Conservation (phyloP, 306 rosid species). For the Acmispon strigosus region DNA sequence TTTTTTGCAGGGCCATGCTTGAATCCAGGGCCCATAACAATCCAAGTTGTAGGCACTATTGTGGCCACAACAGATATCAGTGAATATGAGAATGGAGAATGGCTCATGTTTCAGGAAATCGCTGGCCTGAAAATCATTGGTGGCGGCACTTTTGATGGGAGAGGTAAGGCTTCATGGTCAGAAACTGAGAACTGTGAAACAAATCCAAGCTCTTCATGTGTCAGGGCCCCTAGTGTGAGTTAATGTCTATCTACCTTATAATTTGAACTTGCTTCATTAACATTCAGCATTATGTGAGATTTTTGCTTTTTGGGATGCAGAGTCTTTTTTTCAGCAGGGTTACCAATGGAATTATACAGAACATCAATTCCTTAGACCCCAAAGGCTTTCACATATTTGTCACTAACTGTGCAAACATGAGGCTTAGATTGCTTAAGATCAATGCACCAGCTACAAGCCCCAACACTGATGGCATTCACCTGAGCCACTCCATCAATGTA, state of each 20-base stretch:
- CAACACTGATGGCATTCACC: conserved; percentile 41
- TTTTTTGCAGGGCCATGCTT: conserved; percentile 67
- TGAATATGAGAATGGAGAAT: conserved; percentile 43
- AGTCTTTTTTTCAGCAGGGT: conserved; percentile 20
- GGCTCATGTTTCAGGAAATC: conserved; percentile 60
- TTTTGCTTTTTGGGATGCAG: conserved; percentile 20
- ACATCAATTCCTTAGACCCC: conserved; percentile 24
- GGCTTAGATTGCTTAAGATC: conserved; percentile 19
- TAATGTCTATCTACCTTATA: neutral
- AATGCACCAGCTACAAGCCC: conserved; percentile 29
- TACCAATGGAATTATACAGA: conserved; percentile 24
- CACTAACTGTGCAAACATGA: conserved; percentile 27
- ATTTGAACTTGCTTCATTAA: neutral
- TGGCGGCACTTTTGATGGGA: conserved; percentile 68
- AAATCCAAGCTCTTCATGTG: conserved; percentile 16
- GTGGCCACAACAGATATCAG: conserved; percentile 47
- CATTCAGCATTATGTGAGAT: neutral
- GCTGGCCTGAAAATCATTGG: conserved; percentile 52
- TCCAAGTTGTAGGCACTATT: conserved; percentile 55
- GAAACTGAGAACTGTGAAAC: conserved; percentile 12
- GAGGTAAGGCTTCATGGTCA: conserved; percentile 22
- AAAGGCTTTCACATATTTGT: conserved; percentile 41
- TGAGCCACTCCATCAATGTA: conserved; percentile 23
- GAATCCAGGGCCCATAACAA: conserved; percentile 29
- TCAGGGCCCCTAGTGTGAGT: conserved; percentile 59